phyloP scores from a whole-genome alignment of 2,329 filamentous ascomycete genomes.

The Colletotrichum sp. region DNA sequence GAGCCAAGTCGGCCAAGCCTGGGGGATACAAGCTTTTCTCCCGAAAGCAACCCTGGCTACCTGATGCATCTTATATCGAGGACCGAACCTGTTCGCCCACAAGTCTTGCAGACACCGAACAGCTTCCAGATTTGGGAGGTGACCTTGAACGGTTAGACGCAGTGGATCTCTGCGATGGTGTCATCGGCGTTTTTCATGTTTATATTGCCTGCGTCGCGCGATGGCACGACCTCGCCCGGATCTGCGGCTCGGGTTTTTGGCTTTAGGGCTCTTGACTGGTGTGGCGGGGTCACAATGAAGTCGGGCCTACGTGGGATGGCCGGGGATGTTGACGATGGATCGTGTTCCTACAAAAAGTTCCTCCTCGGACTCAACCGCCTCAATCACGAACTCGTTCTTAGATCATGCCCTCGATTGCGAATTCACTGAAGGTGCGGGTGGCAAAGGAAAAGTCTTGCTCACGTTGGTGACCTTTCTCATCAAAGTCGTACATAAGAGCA shows the following conservation, averaged over 20 bases:
- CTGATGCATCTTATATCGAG: neutral
- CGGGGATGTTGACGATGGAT: neutral
- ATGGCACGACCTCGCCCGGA: neutral
- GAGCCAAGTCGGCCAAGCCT: constrained; percentile 16
- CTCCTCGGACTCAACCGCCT: neutral
- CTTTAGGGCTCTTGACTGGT: neutral
- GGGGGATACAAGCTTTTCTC: neutral
- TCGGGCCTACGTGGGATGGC: neutral
- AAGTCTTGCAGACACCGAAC: neutral
- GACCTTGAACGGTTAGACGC: neutral
- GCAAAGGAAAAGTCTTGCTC: neutral
- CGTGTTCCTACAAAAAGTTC: neutral
- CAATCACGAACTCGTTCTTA: neutral
- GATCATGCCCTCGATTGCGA: neutral
- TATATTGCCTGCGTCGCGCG: neutral
- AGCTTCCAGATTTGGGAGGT: neutral
- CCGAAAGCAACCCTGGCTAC: neutral
- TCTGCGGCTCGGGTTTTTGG: neutral
- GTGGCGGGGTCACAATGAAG: neutral
- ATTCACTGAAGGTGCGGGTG: neutral
- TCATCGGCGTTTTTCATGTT: constrained; percentile 9
- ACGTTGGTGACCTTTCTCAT: neutral
- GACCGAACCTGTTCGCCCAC: neutral
- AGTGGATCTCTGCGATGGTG: constrained; percentile 12
- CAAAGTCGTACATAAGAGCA: neutral